These are phyloP conservation scores for Microdochium bolleyi DNA, from an alignment of 2,329 filamentous ascomycete species.

Conservation along the genomic window DNA sequence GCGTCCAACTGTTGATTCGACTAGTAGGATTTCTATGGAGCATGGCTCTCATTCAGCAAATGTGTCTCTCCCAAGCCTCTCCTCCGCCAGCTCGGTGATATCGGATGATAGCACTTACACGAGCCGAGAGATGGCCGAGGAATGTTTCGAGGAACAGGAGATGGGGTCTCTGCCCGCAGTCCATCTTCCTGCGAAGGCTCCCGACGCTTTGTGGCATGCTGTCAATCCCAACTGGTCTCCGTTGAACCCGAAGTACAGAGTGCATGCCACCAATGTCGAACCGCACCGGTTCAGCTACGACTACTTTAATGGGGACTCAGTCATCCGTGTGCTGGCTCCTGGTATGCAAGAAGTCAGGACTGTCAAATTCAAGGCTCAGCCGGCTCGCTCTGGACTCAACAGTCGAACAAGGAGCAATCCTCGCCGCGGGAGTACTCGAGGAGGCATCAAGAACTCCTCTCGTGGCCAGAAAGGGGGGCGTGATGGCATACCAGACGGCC, in stretches of 20 bases:
- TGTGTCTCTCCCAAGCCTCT: slow-evolving; percentile 57
- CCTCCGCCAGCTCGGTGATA: slow-evolving; percentile 16
- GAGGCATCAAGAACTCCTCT: slow-evolving; percentile 5
- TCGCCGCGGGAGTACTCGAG: slow-evolving; percentile 8
- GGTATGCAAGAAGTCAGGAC: slow-evolving; percentile 32
- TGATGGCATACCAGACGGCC: slow-evolving; percentile 5
- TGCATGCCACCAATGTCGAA: slow-evolving; percentile 38
- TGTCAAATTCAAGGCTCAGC: slow-evolving; percentile 11
- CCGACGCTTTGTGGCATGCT: slow-evolving; percentile 56
- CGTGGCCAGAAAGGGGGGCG: slow-evolving; percentile 11
- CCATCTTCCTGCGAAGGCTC: slow-evolving; percentile 54
- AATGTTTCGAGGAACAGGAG: slow-evolving; percentile 75
- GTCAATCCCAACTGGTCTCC: slow-evolving; percentile 45
- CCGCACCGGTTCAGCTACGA: slow-evolving; percentile 29
- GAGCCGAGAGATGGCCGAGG: slow-evolving; percentile 66
- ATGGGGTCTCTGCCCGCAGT: slow-evolving; percentile 70
- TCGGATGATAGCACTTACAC: slow-evolving; percentile 36
- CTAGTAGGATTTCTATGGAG: slow-evolving; percentile 60
- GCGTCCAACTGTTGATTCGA: slow-evolving; percentile 56
- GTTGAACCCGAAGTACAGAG: slow-evolving; percentile 40
- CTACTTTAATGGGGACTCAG: slow-evolving; percentile 27
- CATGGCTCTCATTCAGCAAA: slow-evolving; percentile 32
- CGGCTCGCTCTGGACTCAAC: background rate
- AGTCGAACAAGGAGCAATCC: slow-evolving; percentile 13
- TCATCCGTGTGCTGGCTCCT: slow-evolving; percentile 32